Evolutionary conservation across 2,329 filamentous ascomycete species (phyloP), one percentile per base, ranked within the genome.

Genomic region (Beauveria caledonica): DNA sequence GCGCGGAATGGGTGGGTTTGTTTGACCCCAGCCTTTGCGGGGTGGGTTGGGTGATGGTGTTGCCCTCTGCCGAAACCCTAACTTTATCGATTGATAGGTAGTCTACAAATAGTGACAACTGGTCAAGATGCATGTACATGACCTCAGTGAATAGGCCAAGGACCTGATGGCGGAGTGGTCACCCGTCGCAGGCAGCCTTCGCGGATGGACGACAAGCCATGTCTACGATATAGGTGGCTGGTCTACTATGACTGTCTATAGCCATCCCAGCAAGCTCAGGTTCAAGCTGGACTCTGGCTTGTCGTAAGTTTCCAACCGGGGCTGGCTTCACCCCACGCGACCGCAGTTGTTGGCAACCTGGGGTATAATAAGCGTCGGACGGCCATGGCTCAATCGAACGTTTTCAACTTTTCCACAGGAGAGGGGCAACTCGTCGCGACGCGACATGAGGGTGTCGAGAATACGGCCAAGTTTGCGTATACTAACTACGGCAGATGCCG

Each of bases 1-100:
- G 17, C 40, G 45, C 44, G 58, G 15, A 27, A 29, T 17, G 42
- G 13, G 51, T 50, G 58, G 58, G 33, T 33, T 55, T 23, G 8
- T 46, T 17, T 13, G 11, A 45, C 40, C 42, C 48, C 29, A 46
- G 36, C 57, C 57, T 52, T 60, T 60, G 50, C 58, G 58, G 58
- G 58, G 58, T 60, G 58, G 58, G 58, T 60, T 60, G 42, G 58
- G 58, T 17, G 42, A 60, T 49, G 19, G 50, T 10, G 8, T 23
- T 25, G 27, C 45, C n/a, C 1, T 33, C 48, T 25, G 25, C 39
- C 48, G 40, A 33, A 15, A 33, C 15, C 45, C 21, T 7, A 36
- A 27, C 25, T 13, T 25, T 17, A 36, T 45, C 42, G 42, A 21
- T 48, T 29, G 8, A 10, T 19, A 42, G 8, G 6, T 19, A 42